Conservation (phyloP, 208 protist species). For the Trypanosoma vivax region DNA sequence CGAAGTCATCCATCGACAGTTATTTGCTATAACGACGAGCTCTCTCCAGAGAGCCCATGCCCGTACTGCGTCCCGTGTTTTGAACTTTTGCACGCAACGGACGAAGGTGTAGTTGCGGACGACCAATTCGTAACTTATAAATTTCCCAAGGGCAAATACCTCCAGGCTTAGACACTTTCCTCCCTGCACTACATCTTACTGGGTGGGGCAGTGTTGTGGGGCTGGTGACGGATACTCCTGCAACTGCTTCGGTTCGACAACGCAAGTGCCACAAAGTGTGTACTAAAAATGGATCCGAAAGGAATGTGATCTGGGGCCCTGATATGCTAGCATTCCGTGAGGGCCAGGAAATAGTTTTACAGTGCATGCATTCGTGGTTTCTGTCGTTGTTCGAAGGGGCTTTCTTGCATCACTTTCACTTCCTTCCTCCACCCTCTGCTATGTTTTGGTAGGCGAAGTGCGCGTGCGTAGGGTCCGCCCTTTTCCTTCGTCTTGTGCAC, state of each 20-base stretch:
- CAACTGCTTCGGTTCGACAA: too few relatives aligned
- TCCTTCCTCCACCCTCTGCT: neutral
- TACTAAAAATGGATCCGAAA: too few relatives aligned
- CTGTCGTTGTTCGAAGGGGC: too few relatives aligned
- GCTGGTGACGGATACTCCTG: too few relatives aligned
- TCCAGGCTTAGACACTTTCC: neutral
- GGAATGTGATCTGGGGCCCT: too few relatives aligned
- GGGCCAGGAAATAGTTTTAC: too few relatives aligned
- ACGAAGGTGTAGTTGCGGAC: slow-evolving; percentile 29
- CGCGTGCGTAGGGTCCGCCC: neutral
- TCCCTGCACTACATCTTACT: too few relatives aligned
- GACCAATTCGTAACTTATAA: slow-evolving; percentile 11
- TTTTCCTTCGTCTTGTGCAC: neutral
- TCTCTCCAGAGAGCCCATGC: slow-evolving; percentile 41
- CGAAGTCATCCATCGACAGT: slow-evolving; percentile 55
- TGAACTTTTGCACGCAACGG: slow-evolving; percentile 50
- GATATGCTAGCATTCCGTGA: too few relatives aligned
- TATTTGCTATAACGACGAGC: slow-evolving; percentile 35
- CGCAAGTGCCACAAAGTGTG: too few relatives aligned
- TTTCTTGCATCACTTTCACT: too few relatives aligned
- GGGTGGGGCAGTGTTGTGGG: too few relatives aligned
- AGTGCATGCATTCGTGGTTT: too few relatives aligned
- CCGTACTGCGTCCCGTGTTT: slow-evolving; percentile 72
- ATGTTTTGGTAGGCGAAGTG: neutral
- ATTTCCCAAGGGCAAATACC: slow-evolving; percentile 15